These are phyloP conservation scores for Westerdykella sp. DNA, from an alignment of 2,329 filamentous ascomycete genomes.

Conservation along the genomic window DNA sequence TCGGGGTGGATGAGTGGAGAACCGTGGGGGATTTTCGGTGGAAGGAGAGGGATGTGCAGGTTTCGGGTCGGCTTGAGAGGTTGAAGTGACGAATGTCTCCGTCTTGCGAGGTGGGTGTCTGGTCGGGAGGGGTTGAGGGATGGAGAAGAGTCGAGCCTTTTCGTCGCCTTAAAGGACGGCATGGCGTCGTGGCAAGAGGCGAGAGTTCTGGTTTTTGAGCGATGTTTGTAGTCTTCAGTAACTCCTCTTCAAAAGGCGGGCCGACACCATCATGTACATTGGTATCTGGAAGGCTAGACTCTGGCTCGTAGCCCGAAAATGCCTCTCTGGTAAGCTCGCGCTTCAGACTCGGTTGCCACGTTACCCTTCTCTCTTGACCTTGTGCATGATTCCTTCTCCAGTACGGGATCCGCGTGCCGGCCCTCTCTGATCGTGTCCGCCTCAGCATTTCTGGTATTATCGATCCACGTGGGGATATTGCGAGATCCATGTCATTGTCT, in stretches of 20 bases:
- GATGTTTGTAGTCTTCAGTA: too few relatives aligned
- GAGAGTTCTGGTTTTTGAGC: too few relatives aligned
- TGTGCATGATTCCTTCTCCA: not conserved
- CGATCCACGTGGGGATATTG: conserved; percentile 14
- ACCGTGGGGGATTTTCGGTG: too few relatives aligned
- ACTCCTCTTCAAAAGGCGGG: too few relatives aligned
- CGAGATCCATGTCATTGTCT: conserved; percentile 1
- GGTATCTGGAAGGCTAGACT: too few relatives aligned
- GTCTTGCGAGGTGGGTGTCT: too few relatives aligned
- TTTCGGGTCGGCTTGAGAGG: too few relatives aligned
- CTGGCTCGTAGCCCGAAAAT: not conserved
- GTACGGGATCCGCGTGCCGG: not conserved
- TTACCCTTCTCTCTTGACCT: conserved; percentile 6
- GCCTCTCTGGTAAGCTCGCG: conserved; percentile 12
- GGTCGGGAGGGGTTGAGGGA: conserved; percentile 5
- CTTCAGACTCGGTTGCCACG: conserved; percentile 23
- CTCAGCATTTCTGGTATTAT: not conserved
- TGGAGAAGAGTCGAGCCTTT: conserved; percentile 9
- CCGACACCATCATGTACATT: too few relatives aligned
- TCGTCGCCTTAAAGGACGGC: not conserved
- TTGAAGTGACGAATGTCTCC: too few relatives aligned
- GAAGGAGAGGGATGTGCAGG: too few relatives aligned
- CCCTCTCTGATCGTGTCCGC: not conserved
- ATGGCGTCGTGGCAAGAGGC: too few relatives aligned
- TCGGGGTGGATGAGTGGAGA: too few relatives aligned